A percentile compares a stretch with the other conserved stretches of the same genome.
Conservation (phyloP, 768 basidiomycete species). For the Ramaria sp. region DNA sequence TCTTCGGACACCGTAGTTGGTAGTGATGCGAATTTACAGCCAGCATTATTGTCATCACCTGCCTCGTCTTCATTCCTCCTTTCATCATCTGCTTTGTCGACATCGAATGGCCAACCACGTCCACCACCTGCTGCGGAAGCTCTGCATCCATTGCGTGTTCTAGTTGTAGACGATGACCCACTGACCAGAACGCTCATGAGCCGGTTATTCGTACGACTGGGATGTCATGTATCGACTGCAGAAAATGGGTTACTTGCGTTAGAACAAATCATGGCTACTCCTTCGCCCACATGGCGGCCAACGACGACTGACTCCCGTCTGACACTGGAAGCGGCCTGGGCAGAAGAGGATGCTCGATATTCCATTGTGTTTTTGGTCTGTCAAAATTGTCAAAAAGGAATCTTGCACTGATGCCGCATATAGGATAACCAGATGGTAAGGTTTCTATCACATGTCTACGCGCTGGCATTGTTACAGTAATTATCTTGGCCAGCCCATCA, state of each 20-base stretch:
- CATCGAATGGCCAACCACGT: background rate
- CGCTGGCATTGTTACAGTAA: background rate
- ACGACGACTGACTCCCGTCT: background rate
- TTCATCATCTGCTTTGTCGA: background rate
- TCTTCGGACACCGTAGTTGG: background rate
- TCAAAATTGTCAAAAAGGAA: background rate
- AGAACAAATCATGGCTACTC: slow-evolving; percentile 49
- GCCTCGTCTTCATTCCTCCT: background rate
- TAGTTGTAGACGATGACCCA: slow-evolving; percentile 78
- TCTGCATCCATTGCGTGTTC: slow-evolving; percentile 39
- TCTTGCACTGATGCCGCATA: background rate
- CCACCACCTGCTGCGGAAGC: background rate
- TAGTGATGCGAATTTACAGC: background rate
- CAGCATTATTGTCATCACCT: background rate
- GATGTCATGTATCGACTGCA: slow-evolving; percentile 68
- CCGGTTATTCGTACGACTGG: slow-evolving; percentile 64
- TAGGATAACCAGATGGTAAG: slow-evolving; percentile 2
- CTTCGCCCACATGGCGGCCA: background rate
- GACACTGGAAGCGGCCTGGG: background rate
- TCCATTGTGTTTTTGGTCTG: background rate
- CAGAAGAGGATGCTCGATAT: background rate
- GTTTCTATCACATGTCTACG: background rate
- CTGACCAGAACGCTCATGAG: slow-evolving; percentile 76
- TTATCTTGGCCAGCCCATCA: slow-evolving; percentile 34
- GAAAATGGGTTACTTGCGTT: slow-evolving; percentile 77